phyloP scores from a whole-genome alignment of 371 early-diverging fungal species.

The Mucor racemosus region DNA sequence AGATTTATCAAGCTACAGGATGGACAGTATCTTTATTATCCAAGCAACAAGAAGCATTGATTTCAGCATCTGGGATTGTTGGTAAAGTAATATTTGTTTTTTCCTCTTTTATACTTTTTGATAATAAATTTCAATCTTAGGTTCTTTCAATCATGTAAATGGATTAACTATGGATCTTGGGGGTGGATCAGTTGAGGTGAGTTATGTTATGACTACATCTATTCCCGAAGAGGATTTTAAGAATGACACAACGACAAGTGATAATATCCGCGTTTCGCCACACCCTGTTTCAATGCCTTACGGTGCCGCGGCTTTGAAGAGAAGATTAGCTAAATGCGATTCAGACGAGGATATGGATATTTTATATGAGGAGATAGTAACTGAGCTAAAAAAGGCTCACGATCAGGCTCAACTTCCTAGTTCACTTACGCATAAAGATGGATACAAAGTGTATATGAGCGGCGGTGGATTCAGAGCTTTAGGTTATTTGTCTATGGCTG shows the following conservation, averaged over 20 bases:
- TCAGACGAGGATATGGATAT: slow-evolving; percentile 32
- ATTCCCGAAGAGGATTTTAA: neutral
- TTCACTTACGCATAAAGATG: slow-evolving; percentile 39
- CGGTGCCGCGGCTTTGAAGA: slow-evolving; percentile 63
- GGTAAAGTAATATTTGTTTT: slow-evolving; percentile 27
- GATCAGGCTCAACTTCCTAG: slow-evolving; percentile 41
- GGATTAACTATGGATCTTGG: slow-evolving; percentile 71
- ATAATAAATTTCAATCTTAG: slow-evolving; percentile 21
- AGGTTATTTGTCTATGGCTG: slow-evolving; percentile 65
- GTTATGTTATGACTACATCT: slow-evolving; percentile 50
- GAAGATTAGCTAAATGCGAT: slow-evolving; percentile 38
- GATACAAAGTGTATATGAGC: slow-evolving; percentile 59
- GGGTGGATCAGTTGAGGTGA: slow-evolving; percentile 68
- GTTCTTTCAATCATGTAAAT: slow-evolving; percentile 60
- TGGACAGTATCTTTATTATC: slow-evolving; percentile 56
- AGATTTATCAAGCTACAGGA: slow-evolving; percentile 56
- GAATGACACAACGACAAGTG: neutral
- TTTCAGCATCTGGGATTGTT: slow-evolving; percentile 68
- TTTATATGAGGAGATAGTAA: slow-evolving; percentile 50
- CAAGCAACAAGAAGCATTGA: slow-evolving; percentile 62
- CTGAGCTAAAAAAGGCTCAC: slow-evolving; percentile 29
- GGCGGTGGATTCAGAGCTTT: slow-evolving; percentile 68
- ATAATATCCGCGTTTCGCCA: slow-evolving; percentile 38
- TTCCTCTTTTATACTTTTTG: neutral
- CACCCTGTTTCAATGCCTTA: slow-evolving; percentile 67